Percentiles rank a stretch among this genome's conserved stretches.
phyloP scores from a whole-genome alignment of 2,329 filamentous ascomycete genomes.

The Delphinella strobiligena region DNA sequence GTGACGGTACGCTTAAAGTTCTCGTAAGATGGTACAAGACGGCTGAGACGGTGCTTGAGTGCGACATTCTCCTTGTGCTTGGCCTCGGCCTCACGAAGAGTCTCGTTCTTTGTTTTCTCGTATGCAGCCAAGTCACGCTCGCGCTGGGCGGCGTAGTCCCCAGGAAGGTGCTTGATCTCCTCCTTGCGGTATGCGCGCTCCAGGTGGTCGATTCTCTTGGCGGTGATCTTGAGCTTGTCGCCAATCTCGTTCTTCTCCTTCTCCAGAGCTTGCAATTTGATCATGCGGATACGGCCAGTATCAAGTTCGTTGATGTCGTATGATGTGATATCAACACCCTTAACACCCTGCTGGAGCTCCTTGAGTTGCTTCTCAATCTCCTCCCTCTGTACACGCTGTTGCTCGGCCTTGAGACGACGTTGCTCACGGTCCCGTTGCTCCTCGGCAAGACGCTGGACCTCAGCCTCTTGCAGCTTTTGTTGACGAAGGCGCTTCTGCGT shows the following conservation, averaged over 20 bases:
- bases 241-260: constrained; percentile 96
- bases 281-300: constrained; percentile 61
- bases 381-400: constrained; percentile 53
- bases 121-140: constrained; percentile 68
- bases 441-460: constrained; percentile 77
- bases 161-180: constrained; percentile 79
- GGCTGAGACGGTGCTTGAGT: constrained; percentile 81
- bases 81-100: constrained; percentile 63
- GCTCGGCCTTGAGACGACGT: constrained; percentile 73
- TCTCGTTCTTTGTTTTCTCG: constrained; percentile 65
- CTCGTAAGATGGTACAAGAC: constrained; percentile 77
- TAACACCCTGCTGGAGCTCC: constrained; percentile 81
- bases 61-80: constrained; percentile 90
- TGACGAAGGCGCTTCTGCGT: constrained; percentile 76
- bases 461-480: constrained; percentile 79
- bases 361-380: constrained; percentile 75
- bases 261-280: constrained; percentile 92
- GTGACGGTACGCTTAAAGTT: constrained; percentile 70
- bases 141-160: constrained; percentile 76
- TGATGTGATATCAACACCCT: constrained; percentile 74
- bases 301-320: constrained; percentile 63
- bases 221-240: constrained; percentile 80
- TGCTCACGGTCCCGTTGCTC: constrained; percentile 86
- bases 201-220: constrained; percentile 91
- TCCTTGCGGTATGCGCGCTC: constrained; percentile 95